Percentiles rank a stretch among this genome's conserved stretches.
phyloP scores from a whole-genome alignment of 1,139 yeast species.

The Yamadazyma dushanensis region DNA sequence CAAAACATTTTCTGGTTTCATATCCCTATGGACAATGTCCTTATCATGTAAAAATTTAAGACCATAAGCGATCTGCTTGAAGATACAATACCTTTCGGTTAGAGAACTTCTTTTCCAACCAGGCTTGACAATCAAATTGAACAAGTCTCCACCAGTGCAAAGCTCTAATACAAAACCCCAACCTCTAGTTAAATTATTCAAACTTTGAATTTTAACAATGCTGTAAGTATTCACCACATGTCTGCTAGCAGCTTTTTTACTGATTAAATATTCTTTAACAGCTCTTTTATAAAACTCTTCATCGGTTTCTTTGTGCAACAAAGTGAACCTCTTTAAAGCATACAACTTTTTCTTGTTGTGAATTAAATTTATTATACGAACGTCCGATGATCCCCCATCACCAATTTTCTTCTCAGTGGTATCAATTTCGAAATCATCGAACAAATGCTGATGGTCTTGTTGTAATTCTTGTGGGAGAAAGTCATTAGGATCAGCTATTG shows the following conservation, averaged over 20 bases:
- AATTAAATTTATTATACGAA: conserved; percentile 47
- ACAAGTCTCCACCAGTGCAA: conserved; percentile 58
- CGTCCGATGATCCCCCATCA: conserved; percentile 73
- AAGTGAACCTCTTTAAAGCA: conserved; percentile 68
- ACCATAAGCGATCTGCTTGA: conserved; percentile 59
- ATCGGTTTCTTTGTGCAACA: conserved; percentile 60
- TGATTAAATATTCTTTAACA: conserved; percentile 60
- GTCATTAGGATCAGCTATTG: conserved; percentile 69
- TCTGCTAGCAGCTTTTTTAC: conserved; percentile 51
- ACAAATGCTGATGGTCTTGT: conserved; percentile 51
- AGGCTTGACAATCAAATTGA: conserved; percentile 42
- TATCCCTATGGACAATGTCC: conserved; percentile 63
- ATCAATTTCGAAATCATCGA: conserved; percentile 61
- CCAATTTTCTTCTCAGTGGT: conserved; percentile 54
- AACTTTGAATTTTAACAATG: conserved; percentile 58
- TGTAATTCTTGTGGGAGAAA: conserved; percentile 56
- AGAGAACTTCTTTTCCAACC: conserved; percentile 49
- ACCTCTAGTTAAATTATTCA: conserved; percentile 56
- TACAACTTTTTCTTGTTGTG: conserved; percentile 40
- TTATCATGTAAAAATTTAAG: conserved; percentile 53
- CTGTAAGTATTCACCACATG: conserved; percentile 62
- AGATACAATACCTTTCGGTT: conserved; percentile 57
- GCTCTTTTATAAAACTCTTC: conserved; percentile 68
- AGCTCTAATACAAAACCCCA: conserved; percentile 77
- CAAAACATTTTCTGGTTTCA: conserved; percentile 66